Evolutionary conservation across 257 asterid species (phyloP).

Genomic region (Solanum appendiculatum): DNA sequence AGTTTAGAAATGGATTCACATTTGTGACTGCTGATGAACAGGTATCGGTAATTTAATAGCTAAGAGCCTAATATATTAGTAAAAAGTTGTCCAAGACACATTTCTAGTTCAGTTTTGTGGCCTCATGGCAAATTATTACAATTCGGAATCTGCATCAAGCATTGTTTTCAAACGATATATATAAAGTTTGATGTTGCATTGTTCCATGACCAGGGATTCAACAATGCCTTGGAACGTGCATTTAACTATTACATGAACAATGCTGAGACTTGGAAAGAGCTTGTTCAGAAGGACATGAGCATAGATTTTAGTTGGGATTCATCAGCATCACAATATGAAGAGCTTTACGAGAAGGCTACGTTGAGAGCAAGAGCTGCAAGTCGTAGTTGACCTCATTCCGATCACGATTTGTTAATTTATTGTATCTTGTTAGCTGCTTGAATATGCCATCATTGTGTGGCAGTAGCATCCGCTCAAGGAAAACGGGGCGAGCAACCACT

Average conservation of each 20-base stretch:
- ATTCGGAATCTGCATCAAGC: neutral
- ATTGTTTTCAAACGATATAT: neutral
- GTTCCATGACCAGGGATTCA: constrained; percentile 45
- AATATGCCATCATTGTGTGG: neutral
- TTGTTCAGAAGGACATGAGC: constrained; percentile 71
- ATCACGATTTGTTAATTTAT: neutral
- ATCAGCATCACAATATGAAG: constrained; percentile 74
- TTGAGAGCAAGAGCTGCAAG: constrained; percentile 49
- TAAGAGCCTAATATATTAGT: neutral
- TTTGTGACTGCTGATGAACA: constrained; percentile 70
- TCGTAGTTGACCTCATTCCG: constrained; percentile 11
- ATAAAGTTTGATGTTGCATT: neutral
- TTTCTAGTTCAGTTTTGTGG: neutral
- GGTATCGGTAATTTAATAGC: constrained; percentile 24
- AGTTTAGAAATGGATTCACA: constrained; percentile 83
- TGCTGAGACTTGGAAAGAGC: constrained; percentile 54
- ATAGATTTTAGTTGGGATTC: constrained; percentile 93
- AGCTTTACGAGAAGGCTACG: constrained; percentile 64
- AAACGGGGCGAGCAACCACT: neutral
- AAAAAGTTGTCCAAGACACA: neutral
- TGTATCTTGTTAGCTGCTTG: neutral
- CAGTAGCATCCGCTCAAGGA: neutral
- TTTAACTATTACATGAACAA: constrained; percentile 42
- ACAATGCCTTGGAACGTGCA: constrained; percentile 67
- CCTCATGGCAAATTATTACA: neutral